Conservation (phyloP, 2,329 filamentous ascomycete genomes). For the Hypoxylon sp. region DNA sequence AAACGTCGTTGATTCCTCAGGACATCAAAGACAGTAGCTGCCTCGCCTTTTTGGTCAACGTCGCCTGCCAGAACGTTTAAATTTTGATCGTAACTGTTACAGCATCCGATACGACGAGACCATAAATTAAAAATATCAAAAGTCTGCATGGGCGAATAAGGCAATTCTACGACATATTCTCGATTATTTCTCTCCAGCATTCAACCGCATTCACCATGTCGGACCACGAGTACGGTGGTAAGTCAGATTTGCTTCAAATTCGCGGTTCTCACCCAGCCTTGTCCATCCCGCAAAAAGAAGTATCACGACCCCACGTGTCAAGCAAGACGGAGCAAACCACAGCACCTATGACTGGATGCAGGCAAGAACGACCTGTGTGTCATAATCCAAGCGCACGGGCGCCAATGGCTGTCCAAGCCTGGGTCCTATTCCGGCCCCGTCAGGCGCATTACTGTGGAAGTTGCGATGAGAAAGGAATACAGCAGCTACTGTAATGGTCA, state of each 20-base stretch:
- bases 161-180: background rate
- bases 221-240: conserved; percentile 76
- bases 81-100: background rate
- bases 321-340: conserved; percentile 12
- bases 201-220: conserved; percentile 66
- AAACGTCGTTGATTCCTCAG: conserved; percentile 35
- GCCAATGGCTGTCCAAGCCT: background rate
- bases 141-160: background rate
- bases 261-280: conserved; percentile 13
- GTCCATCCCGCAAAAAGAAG: background rate
- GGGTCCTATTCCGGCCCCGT: conserved; percentile 17
- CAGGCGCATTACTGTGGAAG: conserved; percentile 16
- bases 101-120: background rate
- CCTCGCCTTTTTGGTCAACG: conserved; percentile 20
- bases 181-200: conserved; percentile 10
- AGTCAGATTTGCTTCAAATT: conserved; percentile 52
- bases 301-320: background rate
- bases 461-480: conserved; percentile 16
- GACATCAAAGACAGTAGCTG: conserved; percentile 22
- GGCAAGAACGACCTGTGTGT: conserved; percentile 11
- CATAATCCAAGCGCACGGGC: conserved; percentile 7
- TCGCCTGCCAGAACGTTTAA: background rate
- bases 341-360: conserved; percentile 4
- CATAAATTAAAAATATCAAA: background rate
- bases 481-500: conserved; percentile 9